Evolutionary conservation across 1,284 basidiomycete species (phyloP), one percentile per base, ranked within the genome.

Genomic region (Farysia itapuensis): DNA sequence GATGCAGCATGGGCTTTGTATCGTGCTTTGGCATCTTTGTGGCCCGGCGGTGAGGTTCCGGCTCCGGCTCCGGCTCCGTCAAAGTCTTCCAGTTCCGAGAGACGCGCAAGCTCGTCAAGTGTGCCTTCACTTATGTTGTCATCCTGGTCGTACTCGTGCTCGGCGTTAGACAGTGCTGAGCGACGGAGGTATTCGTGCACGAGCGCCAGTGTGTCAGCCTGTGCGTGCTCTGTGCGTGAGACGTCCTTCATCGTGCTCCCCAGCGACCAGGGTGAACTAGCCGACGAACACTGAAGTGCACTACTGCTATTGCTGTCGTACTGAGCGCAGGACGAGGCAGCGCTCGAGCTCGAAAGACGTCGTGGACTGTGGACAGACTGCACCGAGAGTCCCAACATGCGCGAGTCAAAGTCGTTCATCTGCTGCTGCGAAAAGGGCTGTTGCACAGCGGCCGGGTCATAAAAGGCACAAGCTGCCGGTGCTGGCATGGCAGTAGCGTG

Each of bases 41-140:
- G n/a, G 35, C 13, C 32, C 28, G 14, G 45, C 26, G 7, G 45
- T 32, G 4, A 21, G 6, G 20, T 23, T 14, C 19, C 14, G 20
- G 45, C 26, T 21, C 28, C 29, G n/a, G 40, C 25, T 39, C 33
- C 46, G 5, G 32, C 34, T 43, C 47, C 39, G 13, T 44, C 53
- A 8, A 16, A 43, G 22, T 48, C 45, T 13, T 68, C 50, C 13
- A 61, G 14, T 39, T 50, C 59, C 15, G 63, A 65, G 25, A 65
- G n/a, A 13, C 64, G 29, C 15, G 64, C 51, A 12, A 67, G 48
- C 43, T 66, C 64, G 32, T 70, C 65, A n/a, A 68, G 39, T 4
- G 61, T 65, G 2, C 47, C 61, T 25, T 68, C 58, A 24, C 59
- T 58, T 23, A 66, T 58, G 7, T 36, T 45, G 19, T 57, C 57